Conservation (phyloP, 805 yeast species). For the Cephaloascus albidus region DNA sequence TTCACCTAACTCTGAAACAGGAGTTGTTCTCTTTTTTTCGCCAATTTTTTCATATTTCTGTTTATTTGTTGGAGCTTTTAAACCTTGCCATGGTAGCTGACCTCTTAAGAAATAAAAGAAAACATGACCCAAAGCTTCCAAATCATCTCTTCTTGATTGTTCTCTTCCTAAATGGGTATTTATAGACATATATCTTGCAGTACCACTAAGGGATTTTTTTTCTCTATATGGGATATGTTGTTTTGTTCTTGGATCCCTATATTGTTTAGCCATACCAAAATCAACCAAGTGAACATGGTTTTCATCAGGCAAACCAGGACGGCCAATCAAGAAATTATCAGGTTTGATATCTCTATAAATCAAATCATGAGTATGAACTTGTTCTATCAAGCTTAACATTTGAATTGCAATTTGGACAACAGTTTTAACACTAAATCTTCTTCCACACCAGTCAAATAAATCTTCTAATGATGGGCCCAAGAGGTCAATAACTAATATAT, state of each 20-base stretch:
- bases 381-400: conserved; percentile 65
- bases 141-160: conserved; percentile 92
- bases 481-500: conserved; percentile 66
- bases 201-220: conserved; percentile 90
- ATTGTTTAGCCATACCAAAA: conserved; percentile 98
- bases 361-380: conserved; percentile 67
- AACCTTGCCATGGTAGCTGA: conserved; percentile 96
- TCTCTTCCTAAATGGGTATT: conserved; percentile 97
- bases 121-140: conserved; percentile 95
- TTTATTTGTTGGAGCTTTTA: conserved; percentile 96
- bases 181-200: conserved; percentile 98
- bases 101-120: conserved; percentile 93
- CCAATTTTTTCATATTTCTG: conserved; percentile 97
- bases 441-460: conserved; percentile 81
- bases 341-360: conserved; percentile 81
- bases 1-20: conserved; percentile 74
- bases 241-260: conserved; percentile 92
- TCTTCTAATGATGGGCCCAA: conserved; percentile 79
- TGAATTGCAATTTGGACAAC: conserved; percentile 69
- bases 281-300: conserved; percentile 75
- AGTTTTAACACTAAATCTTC: conserved; percentile 62
- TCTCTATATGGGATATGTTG: conserved; percentile 96
- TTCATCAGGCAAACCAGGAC: conserved; percentile 48
- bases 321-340: conserved; percentile 69
- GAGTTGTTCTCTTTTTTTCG: conserved; percentile 87